Percentiles rank a stretch among this genome's conserved stretches.
phyloP scores from a whole-genome alignment of 1,284 basidiomycete species.

The Earliella scabrosa region DNA sequence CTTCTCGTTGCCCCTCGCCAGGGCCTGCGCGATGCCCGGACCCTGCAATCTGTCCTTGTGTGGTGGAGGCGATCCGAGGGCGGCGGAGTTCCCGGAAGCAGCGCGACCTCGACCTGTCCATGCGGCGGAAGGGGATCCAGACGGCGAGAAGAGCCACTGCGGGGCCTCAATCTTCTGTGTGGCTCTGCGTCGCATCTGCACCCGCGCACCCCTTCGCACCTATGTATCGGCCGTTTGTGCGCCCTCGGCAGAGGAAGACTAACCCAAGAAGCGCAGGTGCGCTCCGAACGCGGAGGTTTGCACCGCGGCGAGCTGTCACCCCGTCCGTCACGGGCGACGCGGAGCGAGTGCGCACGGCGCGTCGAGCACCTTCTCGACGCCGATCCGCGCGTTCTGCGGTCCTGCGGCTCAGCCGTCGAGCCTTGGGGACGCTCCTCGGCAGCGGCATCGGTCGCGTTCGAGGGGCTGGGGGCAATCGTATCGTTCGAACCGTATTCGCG shows the following conservation, averaged over 20 bases:
- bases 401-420: too few species aligned
- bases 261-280: background rate
- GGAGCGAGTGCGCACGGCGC: background rate
- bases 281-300: background rate
- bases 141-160: background rate
- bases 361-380: background rate
- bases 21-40: background rate
- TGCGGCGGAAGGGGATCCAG: background rate
- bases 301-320: background rate
- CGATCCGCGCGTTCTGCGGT: background rate
- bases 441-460: background rate
- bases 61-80: background rate
- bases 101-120: background rate
- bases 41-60: background rate
- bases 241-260: background rate
- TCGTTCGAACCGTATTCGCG: background rate
- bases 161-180: background rate
- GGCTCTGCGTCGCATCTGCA: too few species aligned
- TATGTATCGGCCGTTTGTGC: background rate
- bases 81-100: background rate
- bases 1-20: background rate
- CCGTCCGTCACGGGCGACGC: background rate
- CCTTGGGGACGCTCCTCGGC: too few species aligned
- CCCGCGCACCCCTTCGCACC: too few species aligned
- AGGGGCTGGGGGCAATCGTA: background rate